Conservation (phyloP, 2,329 filamentous ascomycete species). For the Pseudocercospora cruenta region DNA sequence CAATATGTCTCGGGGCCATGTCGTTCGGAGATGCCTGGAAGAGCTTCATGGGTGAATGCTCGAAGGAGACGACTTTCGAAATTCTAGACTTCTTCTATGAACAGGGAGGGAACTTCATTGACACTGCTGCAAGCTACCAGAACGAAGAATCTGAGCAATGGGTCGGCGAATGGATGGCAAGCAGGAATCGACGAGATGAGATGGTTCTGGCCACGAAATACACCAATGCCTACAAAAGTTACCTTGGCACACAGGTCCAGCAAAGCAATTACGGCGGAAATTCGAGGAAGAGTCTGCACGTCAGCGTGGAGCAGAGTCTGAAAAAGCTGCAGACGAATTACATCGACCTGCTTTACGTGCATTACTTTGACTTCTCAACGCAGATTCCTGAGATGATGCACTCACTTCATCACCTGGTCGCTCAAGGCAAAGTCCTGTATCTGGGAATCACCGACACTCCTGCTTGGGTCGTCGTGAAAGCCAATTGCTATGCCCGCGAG, state of each 20-base stretch:
- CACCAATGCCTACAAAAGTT: constrained; percentile 30
- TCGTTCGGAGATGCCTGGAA: constrained; percentile 57
- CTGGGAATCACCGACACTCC: constrained; percentile 70
- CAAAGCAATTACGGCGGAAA: constrained; percentile 61
- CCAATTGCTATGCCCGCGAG: constrained; percentile 60
- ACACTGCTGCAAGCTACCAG: constrained; percentile 47
- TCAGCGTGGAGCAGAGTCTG: constrained; percentile 44
- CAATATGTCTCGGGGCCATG: constrained; percentile 58
- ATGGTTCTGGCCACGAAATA: constrained; percentile 62
- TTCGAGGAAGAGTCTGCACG: constrained; percentile 63
- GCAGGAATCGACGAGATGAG: constrained; percentile 59
- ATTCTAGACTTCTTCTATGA: constrained; percentile 39
- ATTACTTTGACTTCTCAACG: constrained; percentile 39
- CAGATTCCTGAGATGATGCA: constrained; percentile 70
- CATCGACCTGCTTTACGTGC: constrained; percentile 57
- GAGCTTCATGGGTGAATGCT: constrained; percentile 47
- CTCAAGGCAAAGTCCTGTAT: constrained; percentile 66
- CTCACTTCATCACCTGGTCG: constrained; percentile 63
- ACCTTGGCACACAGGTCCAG: constrained; percentile 33
- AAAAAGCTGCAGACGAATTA: constrained; percentile 67
- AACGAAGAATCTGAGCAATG: constrained; percentile 37
- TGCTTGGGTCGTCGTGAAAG: constrained; percentile 52
- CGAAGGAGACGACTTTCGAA: constrained; percentile 29
- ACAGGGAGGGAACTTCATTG: constrained; percentile 44
- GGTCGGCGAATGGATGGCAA: constrained; percentile 35